Evolutionary conservation across 371 early-diverging fungal species (phyloP), one percentile per base, ranked within the genome.

Genomic region (Mucor sp.): DNA sequence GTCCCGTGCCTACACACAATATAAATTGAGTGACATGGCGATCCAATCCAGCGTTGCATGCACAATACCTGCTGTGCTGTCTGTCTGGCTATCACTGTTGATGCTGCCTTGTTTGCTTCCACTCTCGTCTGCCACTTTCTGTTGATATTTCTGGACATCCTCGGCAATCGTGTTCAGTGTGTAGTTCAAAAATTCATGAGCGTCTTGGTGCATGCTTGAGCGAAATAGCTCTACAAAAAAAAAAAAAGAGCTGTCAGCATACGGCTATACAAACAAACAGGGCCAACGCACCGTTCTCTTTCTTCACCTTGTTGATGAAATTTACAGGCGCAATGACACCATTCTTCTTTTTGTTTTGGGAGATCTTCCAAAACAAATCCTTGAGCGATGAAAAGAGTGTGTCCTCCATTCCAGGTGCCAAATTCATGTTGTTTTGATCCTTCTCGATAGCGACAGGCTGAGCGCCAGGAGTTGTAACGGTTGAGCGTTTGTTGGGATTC

Each of bases 181-280:
- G 77, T 91, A 98, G 81, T 97, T 98, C 57, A 98, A 80, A 77
- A 97, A 95, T 79, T 98, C 99, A 79, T 98, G 99, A 0, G 97
- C 98, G 79, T 98, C 99, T 74, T 98, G 99, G 75, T 98, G 98
- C 89, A 91, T 91, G 32, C 93, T 94, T 63, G 93, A 91, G 43
- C 95, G 86, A 78, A 97, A 98, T 14, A 96, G 72, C 74, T 95
- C 97, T 93, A 84, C 25, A 6, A 30, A 30, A 30, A 30, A 30
- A 30, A 30, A 28, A 7, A 21, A 4, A 12, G 28, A 27, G 27
- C 17, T 25, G 21, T 47, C 25, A 37, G 33, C 37, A 19, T 30
- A 19, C 19, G n/a, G 44, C 17, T 19, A 4, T n/a, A 19, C n/a
- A n/a, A 44, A 19, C 17, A 44, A 44, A n/a, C 19, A 50, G 50